These are phyloP conservation scores for Pyrenopolyporus hunteri DNA, from an alignment of 495 filamentous ascomycete genomes.

Conservation along the genomic window DNA sequence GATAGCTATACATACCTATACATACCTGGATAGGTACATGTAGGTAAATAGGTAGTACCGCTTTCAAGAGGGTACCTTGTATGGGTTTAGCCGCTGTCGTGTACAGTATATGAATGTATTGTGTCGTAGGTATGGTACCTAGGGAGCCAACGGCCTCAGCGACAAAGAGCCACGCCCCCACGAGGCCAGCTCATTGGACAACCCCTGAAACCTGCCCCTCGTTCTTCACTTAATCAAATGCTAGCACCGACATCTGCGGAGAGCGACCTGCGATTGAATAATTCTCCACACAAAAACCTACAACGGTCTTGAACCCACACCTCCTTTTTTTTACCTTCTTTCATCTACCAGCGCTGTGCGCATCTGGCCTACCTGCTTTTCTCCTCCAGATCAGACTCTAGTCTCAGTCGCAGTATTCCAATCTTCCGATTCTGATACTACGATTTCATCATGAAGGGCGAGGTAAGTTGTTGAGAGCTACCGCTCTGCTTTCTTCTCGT, in stretches of 20 bases:
- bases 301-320: slow-evolving; percentile 22
- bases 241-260: slow-evolving; percentile 7
- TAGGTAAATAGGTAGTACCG: too few species aligned
- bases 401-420: slow-evolving; percentile 29
- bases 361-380: slow-evolving; percentile 22
- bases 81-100: too few species aligned
- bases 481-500: neutral
- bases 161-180: slow-evolving; percentile 5
- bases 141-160: neutral
- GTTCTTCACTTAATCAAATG: slow-evolving; percentile 24
- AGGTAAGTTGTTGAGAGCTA: slow-evolving; percentile 38
- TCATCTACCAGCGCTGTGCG: slow-evolving; percentile 40
- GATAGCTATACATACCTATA: too few species aligned
- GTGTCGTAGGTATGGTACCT: neutral
- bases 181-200: slow-evolving; percentile 17
- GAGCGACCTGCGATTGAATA: slow-evolving; percentile 10
- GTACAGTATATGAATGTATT: too few species aligned
- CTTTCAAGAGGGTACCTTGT: too few species aligned
- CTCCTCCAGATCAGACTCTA: slow-evolving; percentile 29
- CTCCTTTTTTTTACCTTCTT: slow-evolving; percentile 38
- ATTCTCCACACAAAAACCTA: slow-evolving; percentile 36
- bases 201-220: slow-evolving; percentile 40
- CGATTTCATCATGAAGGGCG: slow-evolving; percentile 46
- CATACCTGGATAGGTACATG: too few species aligned
- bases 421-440: slow-evolving; percentile 28